Conservation (phyloP, 768 basidiomycete species). For the Hemileccinum impolitum region DNA sequence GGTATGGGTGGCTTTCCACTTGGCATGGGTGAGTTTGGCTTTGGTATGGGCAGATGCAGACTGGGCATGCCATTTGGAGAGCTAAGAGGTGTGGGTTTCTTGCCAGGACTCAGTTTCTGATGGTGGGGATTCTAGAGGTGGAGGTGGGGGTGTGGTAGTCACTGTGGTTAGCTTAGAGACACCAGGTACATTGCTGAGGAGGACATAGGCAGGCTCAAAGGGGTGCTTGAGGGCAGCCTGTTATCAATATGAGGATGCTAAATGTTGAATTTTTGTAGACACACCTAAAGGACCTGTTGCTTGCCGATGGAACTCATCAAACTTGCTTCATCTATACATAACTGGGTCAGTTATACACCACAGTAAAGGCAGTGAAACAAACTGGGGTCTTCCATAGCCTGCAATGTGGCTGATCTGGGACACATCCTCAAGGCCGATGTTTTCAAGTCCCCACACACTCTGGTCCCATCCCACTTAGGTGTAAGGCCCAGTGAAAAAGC, state of each 20-base stretch:
- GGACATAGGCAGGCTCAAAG: constrained; percentile 25
- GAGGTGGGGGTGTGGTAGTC: background rate
- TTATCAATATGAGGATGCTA: background rate
- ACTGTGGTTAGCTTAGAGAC: too few species aligned
- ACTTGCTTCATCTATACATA: too few species aligned
- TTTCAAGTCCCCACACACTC: too few species aligned
- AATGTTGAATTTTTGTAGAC: background rate
- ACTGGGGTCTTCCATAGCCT: too few species aligned
- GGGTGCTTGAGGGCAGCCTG: constrained; percentile 27
- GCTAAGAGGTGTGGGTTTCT: constrained; percentile 62
- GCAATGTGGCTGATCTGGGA: too few species aligned
- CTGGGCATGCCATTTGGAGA: constrained; percentile 67
- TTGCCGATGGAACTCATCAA: constrained; percentile 24
- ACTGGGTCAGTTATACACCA: too few species aligned
- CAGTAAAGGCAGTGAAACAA: too few species aligned
- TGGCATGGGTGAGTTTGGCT: constrained; percentile 67
- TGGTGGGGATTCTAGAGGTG: background rate
- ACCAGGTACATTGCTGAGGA: constrained; percentile 1
- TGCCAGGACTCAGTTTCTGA: constrained; percentile 54
- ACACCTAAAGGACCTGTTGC: constrained; percentile 21
- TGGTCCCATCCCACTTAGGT: too few species aligned
- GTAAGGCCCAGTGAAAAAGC: too few species aligned
- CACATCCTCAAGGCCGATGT: too few species aligned
- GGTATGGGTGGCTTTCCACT: constrained; percentile 64
- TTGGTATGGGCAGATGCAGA: constrained; percentile 71